A percentile compares a stretch with the other conserved stretches of the same genome.
Conservation (phyloP, 2,329 filamentous ascomycete genomes). For the Zymoseptoria passerinii region DNA sequence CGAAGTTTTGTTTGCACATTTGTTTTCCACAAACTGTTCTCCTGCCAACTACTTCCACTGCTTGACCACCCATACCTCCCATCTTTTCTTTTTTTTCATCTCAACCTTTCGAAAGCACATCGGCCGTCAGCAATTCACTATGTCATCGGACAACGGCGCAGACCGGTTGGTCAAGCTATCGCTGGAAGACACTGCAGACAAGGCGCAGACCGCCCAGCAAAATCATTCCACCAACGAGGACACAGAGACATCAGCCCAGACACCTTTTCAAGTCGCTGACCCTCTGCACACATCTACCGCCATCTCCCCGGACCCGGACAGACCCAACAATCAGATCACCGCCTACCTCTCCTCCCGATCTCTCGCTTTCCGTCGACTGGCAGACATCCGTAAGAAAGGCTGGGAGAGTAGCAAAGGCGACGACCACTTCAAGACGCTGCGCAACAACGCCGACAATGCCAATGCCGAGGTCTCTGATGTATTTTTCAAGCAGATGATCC, state of each 20-base stretch:
- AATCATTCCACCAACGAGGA: no score
- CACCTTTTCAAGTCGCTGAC: no score
- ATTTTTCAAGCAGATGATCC: conserved; percentile 1
- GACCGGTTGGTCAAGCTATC: background rate
- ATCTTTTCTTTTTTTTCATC: background rate
- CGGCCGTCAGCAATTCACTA: background rate
- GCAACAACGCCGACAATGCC: background rate
- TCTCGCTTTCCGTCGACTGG: background rate
- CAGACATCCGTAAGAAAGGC: background rate
- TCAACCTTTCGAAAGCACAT: background rate
- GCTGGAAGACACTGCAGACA: background rate
- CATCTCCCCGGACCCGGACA: background rate
- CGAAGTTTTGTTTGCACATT: no score
- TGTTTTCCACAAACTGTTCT: no score
- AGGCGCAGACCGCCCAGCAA: background rate
- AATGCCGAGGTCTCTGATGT: background rate
- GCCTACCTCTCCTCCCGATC: background rate
- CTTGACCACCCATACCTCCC: no score
- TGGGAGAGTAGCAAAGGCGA: background rate
- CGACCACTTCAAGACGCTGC: background rate
- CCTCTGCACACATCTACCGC: background rate
- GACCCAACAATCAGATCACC: background rate
- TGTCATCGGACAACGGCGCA: background rate
- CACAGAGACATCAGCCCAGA: no score
- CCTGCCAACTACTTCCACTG: no score